These are phyloP conservation scores for Claviceps sp. DNA, from an alignment of 2,329 filamentous ascomycete genomes.

Conservation along the genomic window DNA sequence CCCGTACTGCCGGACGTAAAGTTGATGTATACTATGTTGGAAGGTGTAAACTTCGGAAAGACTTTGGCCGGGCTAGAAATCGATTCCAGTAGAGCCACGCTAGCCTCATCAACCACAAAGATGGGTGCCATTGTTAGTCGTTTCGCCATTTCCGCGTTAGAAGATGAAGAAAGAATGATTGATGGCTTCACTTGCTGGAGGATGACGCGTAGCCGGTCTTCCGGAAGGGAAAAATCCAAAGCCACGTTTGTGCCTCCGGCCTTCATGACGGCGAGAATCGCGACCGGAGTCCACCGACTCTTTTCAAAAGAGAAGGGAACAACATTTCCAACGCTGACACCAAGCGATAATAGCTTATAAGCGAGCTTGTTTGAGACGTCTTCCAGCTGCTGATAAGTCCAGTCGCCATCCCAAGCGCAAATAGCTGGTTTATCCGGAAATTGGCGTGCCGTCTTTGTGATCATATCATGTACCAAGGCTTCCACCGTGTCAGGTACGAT, in stretches of 20 bases:
- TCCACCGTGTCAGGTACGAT: conserved; percentile 6
- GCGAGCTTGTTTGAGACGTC: conserved; percentile 7
- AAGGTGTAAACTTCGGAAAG: neutral
- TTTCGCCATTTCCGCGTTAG: neutral
- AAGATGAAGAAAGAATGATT: conserved; percentile 5
- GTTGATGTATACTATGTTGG: conserved; percentile 1
- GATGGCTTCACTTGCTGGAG: conserved; percentile 4
- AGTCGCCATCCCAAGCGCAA: conserved; percentile 24
- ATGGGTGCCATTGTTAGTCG: neutral
- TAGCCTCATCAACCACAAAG: neutral
- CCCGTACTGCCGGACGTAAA: conserved; percentile 13
- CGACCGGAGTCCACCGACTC: conserved; percentile 11
- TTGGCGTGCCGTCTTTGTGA: conserved; percentile 6
- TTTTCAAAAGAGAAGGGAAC: conserved; percentile 17
- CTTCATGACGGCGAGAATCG: conserved; percentile 15
- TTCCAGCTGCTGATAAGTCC: conserved; percentile 21
- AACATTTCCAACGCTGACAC: conserved; percentile 4
- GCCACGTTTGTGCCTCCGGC: conserved; percentile 15
- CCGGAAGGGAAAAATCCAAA: conserved; percentile 13
- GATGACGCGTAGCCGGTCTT: conserved; percentile 7
- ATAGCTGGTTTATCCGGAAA: conserved; percentile 9
- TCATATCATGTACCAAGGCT: conserved; percentile 11
- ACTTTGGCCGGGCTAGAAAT: neutral
- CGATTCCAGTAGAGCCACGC: neutral
- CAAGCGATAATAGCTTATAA: conserved; percentile 1